Base-by-base conservation (phyloP, 2,329 filamentous ascomycete species). In the Grosmannia penicillata region DNA sequence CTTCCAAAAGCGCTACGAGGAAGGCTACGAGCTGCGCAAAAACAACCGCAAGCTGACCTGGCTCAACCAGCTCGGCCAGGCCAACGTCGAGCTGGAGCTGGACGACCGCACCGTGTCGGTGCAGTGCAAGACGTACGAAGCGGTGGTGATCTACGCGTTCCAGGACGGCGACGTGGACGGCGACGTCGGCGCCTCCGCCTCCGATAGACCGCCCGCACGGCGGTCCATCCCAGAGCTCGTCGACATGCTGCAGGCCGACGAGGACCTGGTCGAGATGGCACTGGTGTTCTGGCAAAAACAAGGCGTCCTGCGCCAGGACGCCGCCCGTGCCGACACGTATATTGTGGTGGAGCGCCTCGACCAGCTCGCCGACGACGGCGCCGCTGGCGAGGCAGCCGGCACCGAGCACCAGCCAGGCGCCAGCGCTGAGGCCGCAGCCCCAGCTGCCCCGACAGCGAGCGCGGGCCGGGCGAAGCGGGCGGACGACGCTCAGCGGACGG, bases 121-220 rank as follows among this genome's bases (percentile, higher is more conserved):
- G 38, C 76, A 85, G 27, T 79, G 86, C 40, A 77, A 74, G 43
- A 84, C 84, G 1, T 93, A 85, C 66, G 83, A 94, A 56, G 86
- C 87, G 6, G 81, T 80, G 8, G 80, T 95, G 27, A 85, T 96
- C 43, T 77, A 86, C 53, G 80, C 82, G 1, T 96, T 96, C 53
- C 69, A 82, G 43, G 59, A 60, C 1, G 48, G 51, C n/a, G 54
- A 56, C 14, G 53, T 58, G 23, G 50, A 53, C 4, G 41, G 44
- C 4, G 39, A 47, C 13, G 21, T 17, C 4, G 52, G 25, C n/a
- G 52, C 48, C 29, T 49, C 53, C 21, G 46, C 49, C 13, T 26
- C 43, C 9, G 31, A 45, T 39, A 42, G 51, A n/a, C 48, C 47
- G 17, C 54, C 60, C 3, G 51, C 52, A 23, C 60, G 55, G 36